phyloP scores from a whole-genome alignment of 2,329 filamentous ascomycete genomes.

The Ophiostoma sp. region DNA sequence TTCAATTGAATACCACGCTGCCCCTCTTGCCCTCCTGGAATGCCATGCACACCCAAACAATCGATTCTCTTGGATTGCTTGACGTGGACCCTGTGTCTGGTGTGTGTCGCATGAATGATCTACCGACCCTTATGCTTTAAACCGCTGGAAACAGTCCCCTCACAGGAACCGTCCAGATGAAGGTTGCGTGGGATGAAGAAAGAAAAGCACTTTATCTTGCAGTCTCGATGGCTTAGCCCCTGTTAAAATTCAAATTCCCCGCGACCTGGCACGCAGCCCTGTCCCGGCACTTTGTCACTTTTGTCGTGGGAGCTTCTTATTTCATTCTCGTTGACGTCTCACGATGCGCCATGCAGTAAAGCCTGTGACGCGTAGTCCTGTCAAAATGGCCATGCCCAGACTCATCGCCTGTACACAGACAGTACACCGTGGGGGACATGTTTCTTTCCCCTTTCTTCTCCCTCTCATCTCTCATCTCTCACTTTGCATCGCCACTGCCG shows the following conservation, averaged over 20 bases:
- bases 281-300: background rate
- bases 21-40: background rate
- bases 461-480: background rate
- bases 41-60: background rate
- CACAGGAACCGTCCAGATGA: background rate
- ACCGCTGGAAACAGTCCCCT: background rate
- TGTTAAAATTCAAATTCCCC: background rate
- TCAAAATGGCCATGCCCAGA: background rate
- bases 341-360: background rate
- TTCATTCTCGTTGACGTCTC: background rate
- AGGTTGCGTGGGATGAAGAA: background rate
- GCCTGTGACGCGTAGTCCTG: background rate
- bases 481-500: background rate
- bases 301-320: background rate
- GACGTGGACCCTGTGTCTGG: background rate
- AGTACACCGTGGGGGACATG: background rate
- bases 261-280: background rate
- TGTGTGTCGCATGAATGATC: constrained; percentile 12
- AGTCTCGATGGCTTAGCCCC: background rate
- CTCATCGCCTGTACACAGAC: background rate
- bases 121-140: background rate
- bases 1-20: background rate
- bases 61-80: background rate
- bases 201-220: background rate
- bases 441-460: background rate